Percentiles rank a stretch among this genome's conserved stretches.
Conservation (phyloP, 176 grass and related monocot genomes). For the Triticum urartu region DNA sequence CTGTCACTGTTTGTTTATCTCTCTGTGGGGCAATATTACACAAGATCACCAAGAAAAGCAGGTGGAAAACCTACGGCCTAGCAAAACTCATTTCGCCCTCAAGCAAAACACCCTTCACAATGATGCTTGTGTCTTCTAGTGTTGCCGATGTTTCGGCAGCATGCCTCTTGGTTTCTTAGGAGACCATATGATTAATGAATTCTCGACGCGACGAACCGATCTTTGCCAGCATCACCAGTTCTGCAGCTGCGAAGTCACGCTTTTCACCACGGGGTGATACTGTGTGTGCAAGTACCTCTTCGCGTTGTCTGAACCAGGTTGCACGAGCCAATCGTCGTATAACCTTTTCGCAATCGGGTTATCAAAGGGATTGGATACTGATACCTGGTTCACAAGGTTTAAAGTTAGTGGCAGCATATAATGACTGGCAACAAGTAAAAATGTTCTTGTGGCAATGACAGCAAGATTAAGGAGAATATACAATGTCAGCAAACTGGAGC, state of each 20-base stretch:
- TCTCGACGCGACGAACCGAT: neutral
- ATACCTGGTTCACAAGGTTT: conserved; percentile 48
- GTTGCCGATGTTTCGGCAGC: neutral
- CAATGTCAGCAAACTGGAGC: neutral
- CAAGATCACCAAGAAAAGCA: conserved; percentile 29
- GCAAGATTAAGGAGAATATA: neutral
- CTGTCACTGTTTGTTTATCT: neutral
- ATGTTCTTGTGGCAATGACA: neutral
- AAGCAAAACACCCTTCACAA: neutral
- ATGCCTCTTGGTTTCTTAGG: conserved; percentile 11
- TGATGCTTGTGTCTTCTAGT: neutral
- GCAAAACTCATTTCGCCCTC: conserved; percentile 52
- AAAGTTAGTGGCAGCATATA: conserved; percentile 8
- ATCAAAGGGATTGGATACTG: conserved; percentile 53
- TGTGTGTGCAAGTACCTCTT: conserved; percentile 74
- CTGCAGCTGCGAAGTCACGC: conserved; percentile 72
- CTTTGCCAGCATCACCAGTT: conserved; percentile 61
- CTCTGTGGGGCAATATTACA: conserved; percentile 16
- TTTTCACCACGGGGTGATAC: conserved; percentile 89
- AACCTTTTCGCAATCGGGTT: conserved; percentile 69
- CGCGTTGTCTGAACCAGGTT: conserved; percentile 91
- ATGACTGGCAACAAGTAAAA: conserved; percentile 16
- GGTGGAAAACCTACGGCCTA: conserved; percentile 39
- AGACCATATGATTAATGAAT: neutral
- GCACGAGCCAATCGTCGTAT: conserved; percentile 82